Percentiles rank a stretch among this genome's conserved stretches.
Conservation (phyloP, 495 filamentous ascomycete genomes). For the Penicillium pulvis region DNA sequence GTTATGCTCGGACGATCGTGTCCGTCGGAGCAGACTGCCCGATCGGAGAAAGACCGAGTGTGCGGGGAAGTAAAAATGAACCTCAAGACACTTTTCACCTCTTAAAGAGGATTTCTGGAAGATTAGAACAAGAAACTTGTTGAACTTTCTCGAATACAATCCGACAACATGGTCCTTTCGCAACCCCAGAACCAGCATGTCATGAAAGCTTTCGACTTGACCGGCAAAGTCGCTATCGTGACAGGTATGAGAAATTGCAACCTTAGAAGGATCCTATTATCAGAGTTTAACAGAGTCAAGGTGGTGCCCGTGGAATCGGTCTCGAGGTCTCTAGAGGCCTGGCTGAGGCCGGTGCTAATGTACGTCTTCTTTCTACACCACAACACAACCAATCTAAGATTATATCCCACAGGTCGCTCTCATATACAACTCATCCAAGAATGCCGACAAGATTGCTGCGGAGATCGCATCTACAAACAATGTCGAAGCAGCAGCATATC, state of each 20-base stretch:
- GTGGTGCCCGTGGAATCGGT: slow-evolving; percentile 79
- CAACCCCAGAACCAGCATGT: slow-evolving; percentile 42
- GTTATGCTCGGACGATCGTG: not conserved
- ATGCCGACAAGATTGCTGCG: slow-evolving; percentile 63
- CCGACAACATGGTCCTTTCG: slow-evolving; percentile 40
- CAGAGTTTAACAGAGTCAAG: slow-evolving; percentile 26
- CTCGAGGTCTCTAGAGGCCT: slow-evolving; percentile 68
- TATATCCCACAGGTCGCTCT: slow-evolving; percentile 48
- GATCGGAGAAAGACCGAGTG: slow-evolving; percentile 5
- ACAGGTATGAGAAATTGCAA: slow-evolving; percentile 23
- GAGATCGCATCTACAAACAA: slow-evolving; percentile 72
- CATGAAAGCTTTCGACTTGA: slow-evolving; percentile 37
- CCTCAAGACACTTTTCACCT: not conserved
- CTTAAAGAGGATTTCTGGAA: not conserved
- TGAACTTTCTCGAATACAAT: no score
- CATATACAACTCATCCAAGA: slow-evolving; percentile 77
- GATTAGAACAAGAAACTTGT: no score
- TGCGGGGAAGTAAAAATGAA: slow-evolving; percentile 3
- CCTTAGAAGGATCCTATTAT: not conserved
- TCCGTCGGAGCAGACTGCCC: not conserved
- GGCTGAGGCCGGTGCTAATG: slow-evolving; percentile 79
- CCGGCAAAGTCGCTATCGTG: slow-evolving; percentile 38
- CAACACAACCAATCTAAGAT: not conserved
- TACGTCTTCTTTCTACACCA: slow-evolving; percentile 8
- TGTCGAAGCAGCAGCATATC: slow-evolving; percentile 66